Percentiles rank a stretch among this genome's conserved stretches.
phyloP scores from a whole-genome alignment of 192 early-diverging fungal species.

The Diversispora epigaea region DNA sequence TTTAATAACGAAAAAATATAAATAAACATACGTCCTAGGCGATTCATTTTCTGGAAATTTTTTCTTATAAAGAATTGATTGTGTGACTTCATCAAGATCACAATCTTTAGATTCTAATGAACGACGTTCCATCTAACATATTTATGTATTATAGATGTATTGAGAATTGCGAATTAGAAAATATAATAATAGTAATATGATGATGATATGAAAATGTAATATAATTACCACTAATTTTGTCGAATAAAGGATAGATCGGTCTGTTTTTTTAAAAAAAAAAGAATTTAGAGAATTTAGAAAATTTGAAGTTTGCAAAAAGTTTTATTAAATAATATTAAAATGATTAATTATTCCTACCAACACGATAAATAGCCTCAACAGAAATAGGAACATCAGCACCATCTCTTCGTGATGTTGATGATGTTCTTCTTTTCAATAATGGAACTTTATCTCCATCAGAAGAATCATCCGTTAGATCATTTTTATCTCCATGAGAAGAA shows the following conservation, averaged over 20 bases:
- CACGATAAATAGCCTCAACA: not conserved
- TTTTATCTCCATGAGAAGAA: not conserved
- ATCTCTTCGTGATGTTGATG: not conserved
- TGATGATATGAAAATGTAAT: not conserved
- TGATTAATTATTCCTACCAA: not conserved
- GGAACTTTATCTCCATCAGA: not conserved
- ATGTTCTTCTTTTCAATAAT: not conserved
- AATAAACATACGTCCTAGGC: constrained; percentile 39
- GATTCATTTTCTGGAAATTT: constrained; percentile 52
- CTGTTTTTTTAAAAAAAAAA: not conserved
- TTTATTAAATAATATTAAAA: not conserved
- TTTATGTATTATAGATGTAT: not conserved
- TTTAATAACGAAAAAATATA: not conserved
- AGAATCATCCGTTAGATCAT: not conserved
- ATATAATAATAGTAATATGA: not conserved
- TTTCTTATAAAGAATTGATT: constrained; percentile 57
- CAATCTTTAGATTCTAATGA: constrained; percentile 42
- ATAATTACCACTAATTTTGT: not conserved
- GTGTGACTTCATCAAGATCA: constrained; percentile 47
- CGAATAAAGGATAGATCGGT: constrained; percentile 3
- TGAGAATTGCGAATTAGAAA: not conserved
- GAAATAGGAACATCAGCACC: not conserved
- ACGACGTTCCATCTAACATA: constrained; percentile 42
- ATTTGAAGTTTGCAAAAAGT: not conserved
- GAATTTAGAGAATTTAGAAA: too few species aligned